Evolutionary conservation across 1,139 yeast species (phyloP).

Genomic region (Saccharomyces hybrid): DNA sequence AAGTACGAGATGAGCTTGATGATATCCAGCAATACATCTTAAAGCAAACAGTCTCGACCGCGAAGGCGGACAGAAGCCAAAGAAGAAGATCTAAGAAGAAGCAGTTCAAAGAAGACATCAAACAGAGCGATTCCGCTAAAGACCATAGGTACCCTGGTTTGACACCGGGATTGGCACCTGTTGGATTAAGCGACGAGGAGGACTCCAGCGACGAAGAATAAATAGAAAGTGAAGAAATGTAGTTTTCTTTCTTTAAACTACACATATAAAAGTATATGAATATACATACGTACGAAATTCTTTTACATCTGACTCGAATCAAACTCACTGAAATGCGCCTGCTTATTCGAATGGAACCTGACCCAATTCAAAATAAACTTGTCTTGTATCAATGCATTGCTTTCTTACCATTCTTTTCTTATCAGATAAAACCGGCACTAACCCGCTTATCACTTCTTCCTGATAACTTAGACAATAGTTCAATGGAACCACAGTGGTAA

Average conservation of each 20-base stretch:
- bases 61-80: conserved; percentile 20
- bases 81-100: conserved; percentile 24
- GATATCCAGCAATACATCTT: conserved; percentile 40
- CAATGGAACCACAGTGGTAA: conserved; percentile 38
- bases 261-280: not conserved
- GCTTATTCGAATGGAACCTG: conserved; percentile 27
- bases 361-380: conserved; percentile 53
- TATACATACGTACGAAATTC: not conserved
- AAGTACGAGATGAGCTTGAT: conserved; percentile 40
- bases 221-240: not conserved
- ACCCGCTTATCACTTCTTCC: conserved; percentile 40
- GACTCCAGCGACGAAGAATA: conserved; percentile 31
- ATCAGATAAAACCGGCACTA: conserved; percentile 61
- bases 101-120: conserved; percentile 20
- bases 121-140: conserved; percentile 13
- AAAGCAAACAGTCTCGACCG: conserved; percentile 18
- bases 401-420: conserved; percentile 66
- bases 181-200: conserved; percentile 49
- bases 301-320: not conserved
- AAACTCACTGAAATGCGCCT: not conserved
- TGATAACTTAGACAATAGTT: conserved; percentile 48
- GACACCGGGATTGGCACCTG: conserved; percentile 91
- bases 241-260: not conserved
- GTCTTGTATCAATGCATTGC: conserved; percentile 72
- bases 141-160: conserved; percentile 52